These are phyloP conservation scores for Brettanomyces custersianus DNA, from an alignment of 805 yeast species.

Conservation along the genomic window DNA sequence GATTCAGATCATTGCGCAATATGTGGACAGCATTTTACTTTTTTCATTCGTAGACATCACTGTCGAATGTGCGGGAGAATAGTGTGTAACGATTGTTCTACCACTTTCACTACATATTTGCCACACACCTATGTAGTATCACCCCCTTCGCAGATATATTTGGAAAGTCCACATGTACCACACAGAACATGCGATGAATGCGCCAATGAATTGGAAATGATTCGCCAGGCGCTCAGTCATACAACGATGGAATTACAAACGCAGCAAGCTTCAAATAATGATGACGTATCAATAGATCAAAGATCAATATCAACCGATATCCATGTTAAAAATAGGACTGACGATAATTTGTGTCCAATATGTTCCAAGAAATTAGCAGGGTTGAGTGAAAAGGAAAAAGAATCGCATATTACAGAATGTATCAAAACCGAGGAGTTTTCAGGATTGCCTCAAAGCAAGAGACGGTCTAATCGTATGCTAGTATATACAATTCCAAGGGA, in stretches of 20 bases:
- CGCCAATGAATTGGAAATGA: conserved; percentile 49
- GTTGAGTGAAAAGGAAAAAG: conserved; percentile 30
- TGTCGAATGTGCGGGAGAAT: conserved; percentile 77
- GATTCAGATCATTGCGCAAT: conserved; percentile 42
- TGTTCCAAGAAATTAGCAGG: conserved; percentile 25
- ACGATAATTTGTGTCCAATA: conserved; percentile 35
- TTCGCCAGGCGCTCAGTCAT: conserved; percentile 30
- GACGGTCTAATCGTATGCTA: conserved; percentile 72
- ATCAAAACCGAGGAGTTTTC: conserved; percentile 50
- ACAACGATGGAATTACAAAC: neutral
- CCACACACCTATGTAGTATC: conserved; percentile 51
- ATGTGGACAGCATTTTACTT: conserved; percentile 44
- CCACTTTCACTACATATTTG: conserved; percentile 41
- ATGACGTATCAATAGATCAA: neutral
- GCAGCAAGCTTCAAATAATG: neutral
- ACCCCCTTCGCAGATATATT: conserved; percentile 39
- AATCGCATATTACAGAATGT: conserved; percentile 66
- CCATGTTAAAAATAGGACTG: conserved; percentile 9
- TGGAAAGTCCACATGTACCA: conserved; percentile 43
- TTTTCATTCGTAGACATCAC: conserved; percentile 72
- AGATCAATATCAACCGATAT: neutral
- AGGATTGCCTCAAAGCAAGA: conserved; percentile 48
- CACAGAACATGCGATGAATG: conserved; percentile 76
- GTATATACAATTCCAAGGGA: conserved; percentile 54
- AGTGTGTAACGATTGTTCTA: conserved; percentile 64